Evolutionary conservation across 2,329 filamentous ascomycete species (phyloP).

Genomic region (Grosmannia clavigera): DNA sequence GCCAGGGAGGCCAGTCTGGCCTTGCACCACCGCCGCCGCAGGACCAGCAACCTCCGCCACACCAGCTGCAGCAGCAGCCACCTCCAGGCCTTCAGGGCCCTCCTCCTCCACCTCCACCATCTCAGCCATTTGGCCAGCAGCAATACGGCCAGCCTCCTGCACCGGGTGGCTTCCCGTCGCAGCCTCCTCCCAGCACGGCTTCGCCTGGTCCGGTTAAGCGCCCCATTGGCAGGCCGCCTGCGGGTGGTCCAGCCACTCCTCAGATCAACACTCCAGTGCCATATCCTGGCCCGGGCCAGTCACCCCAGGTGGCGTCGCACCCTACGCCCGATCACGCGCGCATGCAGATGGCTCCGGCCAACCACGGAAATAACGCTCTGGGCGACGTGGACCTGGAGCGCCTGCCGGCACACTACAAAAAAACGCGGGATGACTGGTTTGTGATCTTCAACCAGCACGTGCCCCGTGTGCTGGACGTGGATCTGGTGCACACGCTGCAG

Average conservation of each 20-base stretch:
- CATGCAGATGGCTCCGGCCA: slow-evolving; percentile 36
- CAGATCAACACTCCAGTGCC: slow-evolving; percentile 82
- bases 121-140: slow-evolving; percentile 56
- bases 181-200: slow-evolving; percentile 71
- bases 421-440: slow-evolving; percentile 85
- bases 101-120: slow-evolving; percentile 47
- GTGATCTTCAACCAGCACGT: slow-evolving; percentile 92
- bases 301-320: slow-evolving; percentile 70
- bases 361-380: slow-evolving; percentile 49
- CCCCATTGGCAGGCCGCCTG: slow-evolving; percentile 53
- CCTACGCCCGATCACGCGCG: slow-evolving; percentile 59
- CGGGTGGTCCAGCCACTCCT: slow-evolving; percentile 67
- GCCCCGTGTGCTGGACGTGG: slow-evolving; percentile 80
- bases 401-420: slow-evolving; percentile 76
- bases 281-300: slow-evolving; percentile 71
- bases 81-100: slow-evolving; percentile 50
- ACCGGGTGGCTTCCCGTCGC: slow-evolving; percentile 63
- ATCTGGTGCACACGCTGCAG: slow-evolving; percentile 80
- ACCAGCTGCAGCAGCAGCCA: slow-evolving; percentile 63
- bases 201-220: slow-evolving; percentile 79
- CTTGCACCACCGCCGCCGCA: slow-evolving; percentile 63
- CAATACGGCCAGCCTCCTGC: slow-evolving; percentile 42
- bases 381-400: slow-evolving; percentile 81
- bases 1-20: slow-evolving; percentile 68
- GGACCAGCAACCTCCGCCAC: slow-evolving; percentile 42